Conservation (phyloP, 2,329 filamentous ascomycete species). For the Myriangium duriaei region DNA sequence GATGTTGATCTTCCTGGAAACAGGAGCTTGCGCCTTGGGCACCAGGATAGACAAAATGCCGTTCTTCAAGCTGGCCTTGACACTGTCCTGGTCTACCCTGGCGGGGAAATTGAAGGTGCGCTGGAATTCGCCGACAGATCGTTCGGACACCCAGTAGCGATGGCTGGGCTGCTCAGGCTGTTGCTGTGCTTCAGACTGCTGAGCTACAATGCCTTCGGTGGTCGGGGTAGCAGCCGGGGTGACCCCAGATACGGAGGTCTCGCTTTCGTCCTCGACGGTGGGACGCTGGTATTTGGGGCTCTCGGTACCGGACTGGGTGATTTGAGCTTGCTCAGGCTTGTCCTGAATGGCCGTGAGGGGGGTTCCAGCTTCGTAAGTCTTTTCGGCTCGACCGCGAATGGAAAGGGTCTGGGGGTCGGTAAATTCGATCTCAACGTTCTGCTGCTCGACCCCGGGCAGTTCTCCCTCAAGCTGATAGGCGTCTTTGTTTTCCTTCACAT, state of each 20-base stretch:
- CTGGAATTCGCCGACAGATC: conserved; percentile 46
- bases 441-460: conserved; percentile 61
- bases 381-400: conserved; percentile 58
- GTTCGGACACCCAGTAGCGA: conserved; percentile 59
- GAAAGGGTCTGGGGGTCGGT: conserved; percentile 61
- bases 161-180: conserved; percentile 11
- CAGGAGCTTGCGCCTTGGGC: conserved; percentile 40
- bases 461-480: conserved; percentile 70
- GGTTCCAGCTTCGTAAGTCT: conserved; percentile 45
- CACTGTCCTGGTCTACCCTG: conserved; percentile 46
- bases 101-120: conserved; percentile 47
- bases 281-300: conserved; percentile 40
- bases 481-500: conserved; percentile 57
- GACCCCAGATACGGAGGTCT: conserved; percentile 13
- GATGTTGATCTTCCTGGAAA: conserved; percentile 42
- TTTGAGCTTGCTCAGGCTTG: conserved; percentile 16
- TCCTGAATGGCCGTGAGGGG: conserved; percentile 39
- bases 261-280: conserved; percentile 48
- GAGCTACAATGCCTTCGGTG: not conserved
- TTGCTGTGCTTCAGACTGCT: conserved; percentile 10
- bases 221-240: conserved; percentile 9
- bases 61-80: conserved; percentile 49
- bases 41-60: conserved; percentile 46
- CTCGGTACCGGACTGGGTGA: conserved; percentile 16
- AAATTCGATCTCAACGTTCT: conserved; percentile 67